Base-by-base conservation (phyloP, 2,329 filamentous ascomycete genomes). In the Ilyonectria destructans region DNA sequence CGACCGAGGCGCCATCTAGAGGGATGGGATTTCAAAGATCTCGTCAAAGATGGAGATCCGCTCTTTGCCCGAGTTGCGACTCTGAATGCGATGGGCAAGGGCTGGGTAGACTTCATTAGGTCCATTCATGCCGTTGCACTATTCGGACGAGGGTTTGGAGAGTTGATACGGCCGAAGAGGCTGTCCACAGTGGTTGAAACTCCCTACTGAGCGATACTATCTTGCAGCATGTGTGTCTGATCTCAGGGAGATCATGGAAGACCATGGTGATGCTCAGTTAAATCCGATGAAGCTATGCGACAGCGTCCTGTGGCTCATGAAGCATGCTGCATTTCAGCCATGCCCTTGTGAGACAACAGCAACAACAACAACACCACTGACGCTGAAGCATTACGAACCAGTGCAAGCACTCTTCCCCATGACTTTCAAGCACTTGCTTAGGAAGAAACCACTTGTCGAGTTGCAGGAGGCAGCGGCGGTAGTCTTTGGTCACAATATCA, bases 31-130 rank as follows among this genome's bases (percentile, higher is more conserved):
- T 52, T 60, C 15, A 52, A 43, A 19, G 46, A 52, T 10, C 21
- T 60, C 6, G 46, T 21, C 6, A 29, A 19, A 8, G 31, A 52
- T 31, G 6, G 21, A 9, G 58, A 60, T n/a, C 58, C 46, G 6
- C 7, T 60, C 7, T 60, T 40, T 19, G 13, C 46, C 2, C 21
- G 58, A 19, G 58, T 52, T 6, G 33, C 58, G 8, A 31, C 58
- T 19, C 17, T 60, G 21, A 21, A 52, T 10, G 13, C 33, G 2
- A 19, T 15, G 7, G 58, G 58, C 6, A 52, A 43, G n/a, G 23
- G 48, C 5, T 52, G 58, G 58, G 58, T 60, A 5, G 58, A 60
- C 19, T 60, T 60, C 40, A 60, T 35, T 17, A 31, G 58, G 31
- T 13, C 58, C 31, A 52, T 52, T 2, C 33, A 60, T 19, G 46